phyloP scores from a whole-genome alignment of 371 early-diverging fungal species.

The Syncephalastrum contaminatum region DNA sequence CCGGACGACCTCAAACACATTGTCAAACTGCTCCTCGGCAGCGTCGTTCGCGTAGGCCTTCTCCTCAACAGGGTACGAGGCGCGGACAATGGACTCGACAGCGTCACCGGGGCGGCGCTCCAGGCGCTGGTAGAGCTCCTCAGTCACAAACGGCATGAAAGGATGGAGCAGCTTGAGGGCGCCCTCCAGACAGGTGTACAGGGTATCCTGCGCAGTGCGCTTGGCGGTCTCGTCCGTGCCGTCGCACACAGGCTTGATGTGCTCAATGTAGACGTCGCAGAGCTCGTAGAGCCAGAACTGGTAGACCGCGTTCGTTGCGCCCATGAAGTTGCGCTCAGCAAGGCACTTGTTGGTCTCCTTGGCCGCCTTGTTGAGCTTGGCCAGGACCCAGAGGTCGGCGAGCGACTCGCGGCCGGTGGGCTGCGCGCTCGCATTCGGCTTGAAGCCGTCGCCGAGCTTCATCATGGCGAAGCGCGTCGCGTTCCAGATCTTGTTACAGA shows the following conservation, averaged over 20 bases:
- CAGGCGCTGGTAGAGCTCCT: conserved; percentile 97
- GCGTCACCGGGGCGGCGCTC: conserved; percentile 69
- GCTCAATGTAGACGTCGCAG: conserved; percentile 98
- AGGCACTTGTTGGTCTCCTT: conserved; percentile 76
- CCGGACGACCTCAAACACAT: conserved; percentile 73
- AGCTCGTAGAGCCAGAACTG: conserved; percentile 97
- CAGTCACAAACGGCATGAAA: conserved; percentile 99
- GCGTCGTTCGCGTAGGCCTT: conserved; percentile 49
- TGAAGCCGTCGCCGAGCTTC: conserved; percentile 87
- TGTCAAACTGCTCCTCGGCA: conserved; percentile 79
- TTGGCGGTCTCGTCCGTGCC: conserved; percentile 47
- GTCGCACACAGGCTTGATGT: conserved; percentile 86
- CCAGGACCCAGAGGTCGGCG: conserved; percentile 93
- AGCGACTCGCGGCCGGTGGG: conserved; percentile 83
- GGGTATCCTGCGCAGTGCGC: conserved; percentile 73
- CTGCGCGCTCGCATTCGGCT: conserved; percentile 54
- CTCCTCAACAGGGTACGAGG: conserved; percentile 64
- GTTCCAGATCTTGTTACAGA: conserved; percentile 99
- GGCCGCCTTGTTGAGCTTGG: conserved; percentile 84
- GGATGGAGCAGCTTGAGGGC: conserved; percentile 96
- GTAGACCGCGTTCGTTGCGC: conserved; percentile 87
- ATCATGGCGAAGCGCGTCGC: conserved; percentile 92
- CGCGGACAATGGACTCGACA: conserved; percentile 61
- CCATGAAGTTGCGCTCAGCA: conserved; percentile 93
- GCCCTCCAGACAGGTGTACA: conserved; percentile 93